These are phyloP conservation scores for Lobosporangium transversale DNA, from an alignment of 192 early-diverging fungal genomes.

Conservation along the genomic window DNA sequence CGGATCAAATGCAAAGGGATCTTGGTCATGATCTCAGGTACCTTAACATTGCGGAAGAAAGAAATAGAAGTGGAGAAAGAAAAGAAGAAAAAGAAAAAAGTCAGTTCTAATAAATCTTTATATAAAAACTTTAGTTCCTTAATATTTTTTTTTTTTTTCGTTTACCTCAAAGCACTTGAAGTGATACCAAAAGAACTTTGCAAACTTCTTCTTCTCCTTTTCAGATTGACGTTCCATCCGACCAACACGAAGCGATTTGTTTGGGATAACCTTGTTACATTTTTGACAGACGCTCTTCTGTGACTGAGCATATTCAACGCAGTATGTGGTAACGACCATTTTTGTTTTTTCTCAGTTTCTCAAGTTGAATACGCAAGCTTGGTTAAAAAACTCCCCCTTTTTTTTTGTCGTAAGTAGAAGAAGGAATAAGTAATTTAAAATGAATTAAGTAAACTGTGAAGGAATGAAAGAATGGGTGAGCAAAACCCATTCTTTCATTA, in stretches of 20 bases:
- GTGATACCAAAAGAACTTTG: constrained; percentile 62
- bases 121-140: too few relatives aligned
- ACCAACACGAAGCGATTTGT: constrained; percentile 58
- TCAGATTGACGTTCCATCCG: constrained; percentile 55
- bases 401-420: too few relatives aligned
- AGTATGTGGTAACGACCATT: constrained; percentile 56
- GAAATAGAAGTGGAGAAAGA: constrained; percentile 6
- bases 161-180: constrained; percentile 62
- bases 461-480: too few relatives aligned
- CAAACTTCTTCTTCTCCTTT: constrained; percentile 62
- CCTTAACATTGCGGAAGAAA: constrained; percentile 14
- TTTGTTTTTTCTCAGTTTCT: neutral
- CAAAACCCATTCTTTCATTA: neutral
- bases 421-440: too few relatives aligned
- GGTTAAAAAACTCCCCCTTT: neutral
- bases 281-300: constrained; percentile 55
- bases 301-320: constrained; percentile 57
- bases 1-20: constrained; percentile 59
- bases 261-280: constrained; percentile 59
- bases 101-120: too few relatives aligned
- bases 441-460: too few relatives aligned
- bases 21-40: constrained; percentile 57
- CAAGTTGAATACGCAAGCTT: too few relatives aligned
- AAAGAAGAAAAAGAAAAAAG: too few relatives aligned
- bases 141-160: neutral